These are phyloP conservation scores for Candida arabinofermentans DNA, from an alignment of 805 yeast genomes.

Conservation along the genomic window DNA sequence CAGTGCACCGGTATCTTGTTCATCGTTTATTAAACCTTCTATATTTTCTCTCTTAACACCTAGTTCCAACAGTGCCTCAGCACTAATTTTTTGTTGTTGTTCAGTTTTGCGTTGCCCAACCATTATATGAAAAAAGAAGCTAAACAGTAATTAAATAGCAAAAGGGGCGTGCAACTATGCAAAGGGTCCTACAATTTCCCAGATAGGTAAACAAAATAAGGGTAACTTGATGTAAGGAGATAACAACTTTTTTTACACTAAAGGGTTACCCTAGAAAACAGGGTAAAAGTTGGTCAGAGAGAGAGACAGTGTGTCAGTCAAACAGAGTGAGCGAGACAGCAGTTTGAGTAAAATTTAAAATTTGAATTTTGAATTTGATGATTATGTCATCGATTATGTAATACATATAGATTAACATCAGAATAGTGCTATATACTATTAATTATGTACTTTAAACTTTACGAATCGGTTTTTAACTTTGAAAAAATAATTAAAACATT, in stretches of 20 bases:
- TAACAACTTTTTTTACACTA: not conserved
- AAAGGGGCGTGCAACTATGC: not conserved
- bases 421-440: no score
- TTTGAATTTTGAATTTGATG: no score
- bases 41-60: conserved; percentile 20
- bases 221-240: not conserved
- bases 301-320: not conserved
- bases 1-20: not conserved
- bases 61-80: conserved; percentile 26
- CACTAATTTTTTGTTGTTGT: conserved; percentile 26
- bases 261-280: conserved; percentile 19
- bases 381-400: no score
- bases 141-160: not conserved
- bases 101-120: not conserved
- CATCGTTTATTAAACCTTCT: conserved; percentile 2
- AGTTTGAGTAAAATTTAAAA: no score
- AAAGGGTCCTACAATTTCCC: no score
- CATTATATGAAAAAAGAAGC: not conserved
- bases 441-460: not conserved
- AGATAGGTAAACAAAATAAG: conserved; percentile 1
- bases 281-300: no score
- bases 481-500: conserved; percentile 3
- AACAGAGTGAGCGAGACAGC: no score
- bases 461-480: not conserved
- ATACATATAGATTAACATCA: no score